phyloP scores from a whole-genome alignment of 2,329 filamentous ascomycete genomes.

The Aspergillus ibericus region DNA sequence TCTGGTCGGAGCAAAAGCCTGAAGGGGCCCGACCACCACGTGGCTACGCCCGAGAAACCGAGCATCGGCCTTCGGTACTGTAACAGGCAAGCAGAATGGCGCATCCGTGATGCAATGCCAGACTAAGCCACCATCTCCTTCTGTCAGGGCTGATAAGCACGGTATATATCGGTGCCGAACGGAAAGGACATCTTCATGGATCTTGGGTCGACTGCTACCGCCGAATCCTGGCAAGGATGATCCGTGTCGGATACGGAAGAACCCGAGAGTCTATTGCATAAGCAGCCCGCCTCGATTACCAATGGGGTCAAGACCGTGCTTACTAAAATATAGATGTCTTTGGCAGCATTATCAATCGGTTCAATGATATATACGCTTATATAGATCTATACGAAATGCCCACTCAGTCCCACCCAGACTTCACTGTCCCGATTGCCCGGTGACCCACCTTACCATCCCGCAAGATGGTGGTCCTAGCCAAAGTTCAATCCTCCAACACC shows the following conservation, averaged over 20 bases:
- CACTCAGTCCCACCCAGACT: not conserved
- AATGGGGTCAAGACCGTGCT: not conserved
- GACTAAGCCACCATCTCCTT: not conserved
- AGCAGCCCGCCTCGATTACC: not conserved
- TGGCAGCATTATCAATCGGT: too few relatives aligned
- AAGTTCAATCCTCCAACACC: not conserved
- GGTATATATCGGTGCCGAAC: too few relatives aligned
- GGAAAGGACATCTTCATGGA: not conserved
- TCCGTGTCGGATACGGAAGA: not conserved
- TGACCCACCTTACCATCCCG: not conserved
- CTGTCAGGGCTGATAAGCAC: not conserved
- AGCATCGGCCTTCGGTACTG: not conserved
- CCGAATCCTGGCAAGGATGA: not conserved
- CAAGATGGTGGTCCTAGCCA: not conserved
- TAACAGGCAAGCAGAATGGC: not conserved
- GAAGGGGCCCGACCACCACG: not conserved
- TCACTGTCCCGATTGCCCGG: not conserved
- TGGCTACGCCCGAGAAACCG: not conserved
- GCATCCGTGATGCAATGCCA: not conserved
- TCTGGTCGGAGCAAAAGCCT: not conserved
- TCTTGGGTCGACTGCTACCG: not conserved
- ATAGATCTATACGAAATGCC: too few relatives aligned
- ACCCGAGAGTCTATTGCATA: not conserved
- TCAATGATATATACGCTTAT: too few relatives aligned
- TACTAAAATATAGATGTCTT: too few relatives aligned